Evolutionary conservation across 768 basidiomycete genomes (phyloP).

Genomic region (Saitozyma sp.): DNA sequence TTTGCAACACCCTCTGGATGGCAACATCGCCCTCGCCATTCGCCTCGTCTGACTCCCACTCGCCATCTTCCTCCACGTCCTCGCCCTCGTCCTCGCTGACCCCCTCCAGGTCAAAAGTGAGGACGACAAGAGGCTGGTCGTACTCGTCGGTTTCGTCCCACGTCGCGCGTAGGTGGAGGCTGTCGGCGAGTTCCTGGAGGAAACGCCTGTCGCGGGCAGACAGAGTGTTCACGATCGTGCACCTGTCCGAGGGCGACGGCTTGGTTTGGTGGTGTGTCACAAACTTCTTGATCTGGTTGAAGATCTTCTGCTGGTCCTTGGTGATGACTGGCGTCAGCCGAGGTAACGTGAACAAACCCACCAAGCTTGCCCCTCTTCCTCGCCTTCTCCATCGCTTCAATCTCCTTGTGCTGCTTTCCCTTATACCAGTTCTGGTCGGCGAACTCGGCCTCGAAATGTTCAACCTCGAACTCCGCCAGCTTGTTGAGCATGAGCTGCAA

Average conservation of each 20-base stretch:
- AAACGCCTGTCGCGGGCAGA: conserved; percentile 78
- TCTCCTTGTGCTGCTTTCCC: conserved; percentile 78
- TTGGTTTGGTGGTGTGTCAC: conserved; percentile 55
- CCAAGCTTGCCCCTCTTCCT: conserved; percentile 65
- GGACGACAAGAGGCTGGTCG: conserved; percentile 52
- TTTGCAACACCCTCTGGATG: conserved; percentile 75
- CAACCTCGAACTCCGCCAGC: conserved; percentile 82
- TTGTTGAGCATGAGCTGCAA: conserved; percentile 85
- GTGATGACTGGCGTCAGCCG: conserved; percentile 62
- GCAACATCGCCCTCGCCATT: conserved; percentile 67
- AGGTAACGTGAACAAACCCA: conserved; percentile 51
- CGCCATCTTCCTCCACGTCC: conserved; percentile 28
- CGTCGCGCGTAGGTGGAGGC: conserved; percentile 72
- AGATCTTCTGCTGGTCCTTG: conserved; percentile 70
- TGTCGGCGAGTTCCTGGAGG: conserved; percentile 70
- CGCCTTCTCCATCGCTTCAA: conserved; percentile 65
- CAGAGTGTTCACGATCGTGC: conserved; percentile 76
- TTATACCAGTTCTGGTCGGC: conserved; percentile 90
- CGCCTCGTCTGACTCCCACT: conserved; percentile 46
- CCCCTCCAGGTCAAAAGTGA: conserved; percentile 49
- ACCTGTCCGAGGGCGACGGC: conserved; percentile 48
- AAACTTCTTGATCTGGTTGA: conserved; percentile 75
- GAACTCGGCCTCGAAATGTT: conserved; percentile 88
- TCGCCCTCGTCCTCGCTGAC: conserved; percentile 38
- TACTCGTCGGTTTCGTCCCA: conserved; percentile 94